Conservation (phyloP, 768 basidiomycete genomes). For the Lentinula edodes region DNA sequence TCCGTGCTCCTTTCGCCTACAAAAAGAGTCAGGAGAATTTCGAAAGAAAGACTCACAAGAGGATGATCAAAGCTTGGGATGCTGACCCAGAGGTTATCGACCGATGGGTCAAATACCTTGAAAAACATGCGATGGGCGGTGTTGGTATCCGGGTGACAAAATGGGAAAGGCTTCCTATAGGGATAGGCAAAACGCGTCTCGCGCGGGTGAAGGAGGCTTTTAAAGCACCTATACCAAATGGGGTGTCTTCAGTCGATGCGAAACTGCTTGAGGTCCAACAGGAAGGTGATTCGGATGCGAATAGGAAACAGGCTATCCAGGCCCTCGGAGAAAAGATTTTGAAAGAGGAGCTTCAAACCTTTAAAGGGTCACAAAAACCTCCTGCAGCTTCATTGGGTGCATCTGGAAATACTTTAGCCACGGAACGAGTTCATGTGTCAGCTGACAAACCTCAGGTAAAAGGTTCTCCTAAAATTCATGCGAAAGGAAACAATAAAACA, state of each 20-base stretch:
- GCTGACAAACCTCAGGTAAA: neutral
- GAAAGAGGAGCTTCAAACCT: neutral
- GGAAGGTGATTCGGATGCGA: slow-evolving; percentile 18
- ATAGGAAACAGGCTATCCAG: slow-evolving; percentile 4
- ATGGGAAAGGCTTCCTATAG: slow-evolving; percentile 66
- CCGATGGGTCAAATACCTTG: slow-evolving; percentile 75
- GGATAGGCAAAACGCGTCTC: slow-evolving; percentile 27
- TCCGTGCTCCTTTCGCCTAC: slow-evolving; percentile 80
- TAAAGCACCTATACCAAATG: slow-evolving; percentile 20
- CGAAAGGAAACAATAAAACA: neutral
- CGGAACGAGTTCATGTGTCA: neutral
- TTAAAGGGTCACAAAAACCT: neutral
- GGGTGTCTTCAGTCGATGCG: slow-evolving; percentile 20
- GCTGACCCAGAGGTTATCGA: slow-evolving; percentile 73
- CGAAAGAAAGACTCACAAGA: slow-evolving; percentile 75
- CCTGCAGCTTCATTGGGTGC: neutral
- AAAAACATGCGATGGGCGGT: slow-evolving; percentile 71
- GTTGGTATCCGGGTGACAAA: slow-evolving; percentile 81
- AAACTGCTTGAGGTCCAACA: slow-evolving; percentile 31
- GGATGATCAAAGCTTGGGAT: slow-evolving; percentile 89
- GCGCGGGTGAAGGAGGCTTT: slow-evolving; percentile 13
- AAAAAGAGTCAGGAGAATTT: slow-evolving; percentile 98
- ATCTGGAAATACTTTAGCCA: neutral
- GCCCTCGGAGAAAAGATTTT: neutral
- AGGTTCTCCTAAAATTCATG: neutral